A percentile compares a stretch with the other conserved stretches of the same genome.
These are phyloP conservation scores for Tuber indicum DNA, from an alignment of 495 filamentous ascomycete genomes.

Conservation along the genomic window DNA sequence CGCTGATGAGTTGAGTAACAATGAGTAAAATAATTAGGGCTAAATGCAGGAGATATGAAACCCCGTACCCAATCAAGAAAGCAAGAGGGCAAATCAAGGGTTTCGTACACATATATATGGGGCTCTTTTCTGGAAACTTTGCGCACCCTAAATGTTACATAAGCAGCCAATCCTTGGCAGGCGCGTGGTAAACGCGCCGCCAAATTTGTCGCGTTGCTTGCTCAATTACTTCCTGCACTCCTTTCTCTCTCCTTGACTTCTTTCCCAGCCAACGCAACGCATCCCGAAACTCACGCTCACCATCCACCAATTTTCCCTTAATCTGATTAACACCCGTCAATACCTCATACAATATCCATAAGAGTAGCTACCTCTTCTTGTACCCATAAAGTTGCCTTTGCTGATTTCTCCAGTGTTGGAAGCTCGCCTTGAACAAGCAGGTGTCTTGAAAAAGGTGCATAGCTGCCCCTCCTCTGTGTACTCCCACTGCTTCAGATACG, in stretches of 20 bases:
- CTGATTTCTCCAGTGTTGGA: constrained; percentile 66
- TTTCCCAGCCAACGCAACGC: background rate
- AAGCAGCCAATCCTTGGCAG: background rate
- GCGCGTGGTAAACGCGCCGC: background rate
- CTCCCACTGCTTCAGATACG: background rate
- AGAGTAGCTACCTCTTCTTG: background rate
- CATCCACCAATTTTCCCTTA: background rate
- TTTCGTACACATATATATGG: background rate
- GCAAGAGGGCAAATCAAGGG: background rate
- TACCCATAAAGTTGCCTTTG: background rate
- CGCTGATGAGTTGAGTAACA: background rate
- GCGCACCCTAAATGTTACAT: background rate
- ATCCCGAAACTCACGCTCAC: background rate
- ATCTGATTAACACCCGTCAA: background rate
- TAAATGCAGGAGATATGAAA: background rate
- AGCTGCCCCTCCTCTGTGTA: background rate
- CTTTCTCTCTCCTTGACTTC: background rate
- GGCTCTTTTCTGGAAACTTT: background rate
- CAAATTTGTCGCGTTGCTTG: background rate
- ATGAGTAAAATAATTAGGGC: background rate
- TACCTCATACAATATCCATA: background rate
- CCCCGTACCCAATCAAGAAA: background rate
- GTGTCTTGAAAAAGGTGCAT: constrained; percentile 87
- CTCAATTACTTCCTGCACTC: background rate
- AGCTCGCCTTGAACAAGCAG: constrained; percentile 90